Percentiles rank a stretch among this genome's conserved stretches.
Conservation (phyloP, 2,329 filamentous ascomycete species). For the Hymenoscyphus fructigenus region DNA sequence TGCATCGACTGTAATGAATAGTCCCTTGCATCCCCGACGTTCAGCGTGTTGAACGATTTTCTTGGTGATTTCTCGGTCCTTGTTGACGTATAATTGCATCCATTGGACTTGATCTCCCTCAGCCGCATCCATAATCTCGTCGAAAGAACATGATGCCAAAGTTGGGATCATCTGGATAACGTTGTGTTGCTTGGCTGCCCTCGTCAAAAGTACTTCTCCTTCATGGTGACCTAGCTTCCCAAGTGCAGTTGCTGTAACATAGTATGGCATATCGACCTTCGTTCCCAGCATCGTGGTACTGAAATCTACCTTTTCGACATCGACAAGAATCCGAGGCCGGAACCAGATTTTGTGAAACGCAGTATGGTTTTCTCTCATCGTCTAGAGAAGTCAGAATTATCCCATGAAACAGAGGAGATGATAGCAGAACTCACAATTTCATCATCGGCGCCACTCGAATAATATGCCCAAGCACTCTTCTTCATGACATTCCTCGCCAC, state of each 20-base stretch:
- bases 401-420: background rate
- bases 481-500: conserved; percentile 92
- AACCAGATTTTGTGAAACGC: conserved; percentile 99
- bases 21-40: conserved; percentile 83
- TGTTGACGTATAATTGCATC: conserved; percentile 95
- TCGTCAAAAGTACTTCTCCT: conserved; percentile 88
- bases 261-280: conserved; percentile 83
- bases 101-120: conserved; percentile 84
- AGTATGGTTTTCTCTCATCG: conserved; percentile 89
- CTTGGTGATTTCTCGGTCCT: conserved; percentile 86
- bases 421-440: conserved; percentile 63
- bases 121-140: conserved; percentile 89
- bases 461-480: conserved; percentile 96
- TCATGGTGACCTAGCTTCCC: conserved; percentile 94
- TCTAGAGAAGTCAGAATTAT: conserved; percentile 50
- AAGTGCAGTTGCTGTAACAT: conserved; percentile 92
- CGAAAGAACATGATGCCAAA: conserved; percentile 92
- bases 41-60: conserved; percentile 92
- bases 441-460: conserved; percentile 88
- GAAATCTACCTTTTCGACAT: conserved; percentile 85
- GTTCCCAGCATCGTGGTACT: conserved; percentile 92
- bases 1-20: conserved; percentile 98
- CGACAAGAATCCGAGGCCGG: conserved; percentile 80
- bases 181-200: conserved; percentile 79
- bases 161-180: conserved; percentile 99